phyloP scores from a whole-genome alignment of 305 asterid genomes.

The Solanum hybrid region DNA sequence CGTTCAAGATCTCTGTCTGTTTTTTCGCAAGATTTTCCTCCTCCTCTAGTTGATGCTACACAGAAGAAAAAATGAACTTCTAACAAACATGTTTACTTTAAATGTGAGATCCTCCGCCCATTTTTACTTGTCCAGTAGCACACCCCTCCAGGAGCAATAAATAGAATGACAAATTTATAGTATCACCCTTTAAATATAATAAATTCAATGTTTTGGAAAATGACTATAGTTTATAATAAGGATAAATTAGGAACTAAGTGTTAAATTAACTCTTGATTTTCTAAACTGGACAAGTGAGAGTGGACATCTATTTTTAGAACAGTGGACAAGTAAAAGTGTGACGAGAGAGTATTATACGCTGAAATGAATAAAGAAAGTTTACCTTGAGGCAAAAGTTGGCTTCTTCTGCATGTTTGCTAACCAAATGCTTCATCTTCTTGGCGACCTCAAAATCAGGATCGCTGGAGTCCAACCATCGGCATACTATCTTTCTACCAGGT shows the following conservation, averaged over 20 bases:
- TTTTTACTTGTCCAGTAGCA: neutral
- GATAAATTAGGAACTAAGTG: neutral
- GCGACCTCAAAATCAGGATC: slow-evolving; percentile 57
- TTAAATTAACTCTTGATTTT: neutral
- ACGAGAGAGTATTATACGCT: neutral
- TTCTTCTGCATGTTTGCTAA: slow-evolving; percentile 46
- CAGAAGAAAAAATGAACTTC: neutral
- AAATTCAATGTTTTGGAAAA: neutral
- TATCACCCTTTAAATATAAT: neutral
- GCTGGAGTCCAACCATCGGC: slow-evolving; percentile 49
- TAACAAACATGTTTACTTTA: neutral
- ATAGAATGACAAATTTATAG: neutral
- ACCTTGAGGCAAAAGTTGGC: slow-evolving; percentile 46
- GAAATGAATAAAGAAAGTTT: neutral
- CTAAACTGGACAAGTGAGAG: neutral
- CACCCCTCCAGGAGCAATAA: neutral
- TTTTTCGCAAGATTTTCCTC: slow-evolving; percentile 14
- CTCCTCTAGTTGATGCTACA: slow-evolving; percentile 14
- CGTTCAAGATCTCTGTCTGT: slow-evolving; percentile 12
- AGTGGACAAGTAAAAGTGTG: neutral
- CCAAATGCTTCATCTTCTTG: slow-evolving; percentile 31
- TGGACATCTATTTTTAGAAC: neutral
- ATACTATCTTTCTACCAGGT: slow-evolving; percentile 40
- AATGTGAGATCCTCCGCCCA: neutral
- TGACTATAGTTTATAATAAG: neutral